A percentile compares a stretch with the other conserved stretches of the same genome.
Evolutionary conservation across 2,329 filamentous ascomycete species (phyloP).

Genomic region (Xylariaceae sp.): DNA sequence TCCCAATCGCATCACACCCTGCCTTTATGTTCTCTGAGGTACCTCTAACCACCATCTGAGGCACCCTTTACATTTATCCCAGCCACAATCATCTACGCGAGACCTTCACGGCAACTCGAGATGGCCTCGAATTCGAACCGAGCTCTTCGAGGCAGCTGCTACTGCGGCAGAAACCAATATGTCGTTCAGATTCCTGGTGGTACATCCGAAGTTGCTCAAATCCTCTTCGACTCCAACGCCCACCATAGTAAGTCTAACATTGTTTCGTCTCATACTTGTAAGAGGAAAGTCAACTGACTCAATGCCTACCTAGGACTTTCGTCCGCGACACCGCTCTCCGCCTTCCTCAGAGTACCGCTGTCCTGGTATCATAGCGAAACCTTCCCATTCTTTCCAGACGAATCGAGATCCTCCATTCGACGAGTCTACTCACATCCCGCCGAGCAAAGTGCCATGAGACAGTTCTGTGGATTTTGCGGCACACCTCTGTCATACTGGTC

Average conservation of each 20-base stretch:
- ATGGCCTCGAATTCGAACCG: slow-evolving; percentile 49
- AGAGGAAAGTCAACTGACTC: background rate
- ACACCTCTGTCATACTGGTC: slow-evolving; percentile 85
- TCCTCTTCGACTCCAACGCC: slow-evolving; percentile 74
- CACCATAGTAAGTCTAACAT: slow-evolving; percentile 66
- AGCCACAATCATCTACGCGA: background rate
- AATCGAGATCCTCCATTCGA: slow-evolving; percentile 68
- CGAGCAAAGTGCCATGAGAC: slow-evolving; percentile 64
- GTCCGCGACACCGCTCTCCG: slow-evolving; percentile 72
- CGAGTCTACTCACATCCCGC: slow-evolving; percentile 65
- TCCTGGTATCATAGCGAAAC: slow-evolving; percentile 79
- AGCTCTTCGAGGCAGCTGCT: slow-evolving; percentile 74
- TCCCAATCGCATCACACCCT: background rate
- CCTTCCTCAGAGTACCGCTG: slow-evolving; percentile 82
- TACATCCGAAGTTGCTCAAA: slow-evolving; percentile 59
- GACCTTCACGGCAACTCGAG: slow-evolving; percentile 15
- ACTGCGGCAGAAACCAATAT: slow-evolving; percentile 85
- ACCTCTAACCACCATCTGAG: background rate
- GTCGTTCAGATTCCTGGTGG: slow-evolving; percentile 68
- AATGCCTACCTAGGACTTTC: slow-evolving; percentile 54
- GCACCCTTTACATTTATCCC: background rate
- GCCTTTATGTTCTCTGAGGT: background rate
- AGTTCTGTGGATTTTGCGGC: slow-evolving; percentile 92
- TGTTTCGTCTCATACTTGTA: background rate
- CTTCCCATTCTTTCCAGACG: slow-evolving; percentile 76